Conservation (phyloP, 2,329 filamentous ascomycete species). For the Diaporthe sp. region DNA sequence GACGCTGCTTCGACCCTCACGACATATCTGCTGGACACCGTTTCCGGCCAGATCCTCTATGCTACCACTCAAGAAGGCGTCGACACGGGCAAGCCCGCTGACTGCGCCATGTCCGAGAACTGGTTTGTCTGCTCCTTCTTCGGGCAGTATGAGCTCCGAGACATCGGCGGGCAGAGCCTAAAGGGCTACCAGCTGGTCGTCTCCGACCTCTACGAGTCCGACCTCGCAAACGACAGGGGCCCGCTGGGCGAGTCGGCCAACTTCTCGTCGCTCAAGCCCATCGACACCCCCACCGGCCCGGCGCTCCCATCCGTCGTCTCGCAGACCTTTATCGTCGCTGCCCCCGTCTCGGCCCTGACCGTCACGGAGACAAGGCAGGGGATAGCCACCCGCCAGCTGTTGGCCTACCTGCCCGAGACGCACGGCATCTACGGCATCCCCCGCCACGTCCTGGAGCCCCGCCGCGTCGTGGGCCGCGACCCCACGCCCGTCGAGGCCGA, state of each 20-base stretch:
- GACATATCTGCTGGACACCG: conserved; percentile 84
- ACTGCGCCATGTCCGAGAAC: conserved; percentile 88
- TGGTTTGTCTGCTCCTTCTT: conserved; percentile 92
- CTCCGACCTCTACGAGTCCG: conserved; percentile 91
- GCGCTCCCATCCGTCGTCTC: conserved; percentile 80
- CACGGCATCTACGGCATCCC: conserved; percentile 84
- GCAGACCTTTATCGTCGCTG: conserved; percentile 83
- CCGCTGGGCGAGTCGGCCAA: conserved; percentile 76
- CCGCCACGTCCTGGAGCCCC: conserved; percentile 82
- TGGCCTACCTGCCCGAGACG: conserved; percentile 79
- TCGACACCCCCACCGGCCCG: conserved; percentile 63
- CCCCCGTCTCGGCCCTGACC: conserved; percentile 81
- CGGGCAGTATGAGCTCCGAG: conserved; percentile 67
- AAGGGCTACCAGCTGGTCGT: conserved; percentile 89
- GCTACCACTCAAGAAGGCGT: conserved; percentile 77
- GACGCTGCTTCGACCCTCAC: conserved; percentile 69
- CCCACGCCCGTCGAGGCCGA: conserved; percentile 82
- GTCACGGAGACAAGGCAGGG: conserved; percentile 93
- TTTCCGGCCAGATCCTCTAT: conserved; percentile 84
- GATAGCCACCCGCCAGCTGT: conserved; percentile 84
- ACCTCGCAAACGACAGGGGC: conserved; percentile 84
- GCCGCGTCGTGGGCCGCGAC: conserved; percentile 86
- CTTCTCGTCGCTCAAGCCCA: conserved; percentile 80
- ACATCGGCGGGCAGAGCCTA: conserved; percentile 65
- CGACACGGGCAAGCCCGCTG: conserved; percentile 78